Base-by-base conservation (phyloP, 495 filamentous ascomycete genomes). In the Tuber microsphaerosporum region DNA sequence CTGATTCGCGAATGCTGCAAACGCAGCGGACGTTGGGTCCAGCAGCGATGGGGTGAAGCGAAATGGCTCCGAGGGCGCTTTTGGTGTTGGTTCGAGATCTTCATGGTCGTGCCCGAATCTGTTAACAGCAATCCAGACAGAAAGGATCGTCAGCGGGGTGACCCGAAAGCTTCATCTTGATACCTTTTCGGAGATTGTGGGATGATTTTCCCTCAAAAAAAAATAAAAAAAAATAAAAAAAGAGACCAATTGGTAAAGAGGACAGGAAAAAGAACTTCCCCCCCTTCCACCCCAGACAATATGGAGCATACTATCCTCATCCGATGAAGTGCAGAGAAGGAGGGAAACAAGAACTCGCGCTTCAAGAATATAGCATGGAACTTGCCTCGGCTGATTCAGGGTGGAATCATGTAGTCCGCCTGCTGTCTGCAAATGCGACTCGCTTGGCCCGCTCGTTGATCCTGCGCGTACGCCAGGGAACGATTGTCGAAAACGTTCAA, bases 1-100 rank as follows among this genome's bases (percentile, higher is more conserved):
- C 73, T 97, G 93, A 80, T 90, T 92, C 75, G 90, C 90, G 77
- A 95, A 92, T 68, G 86, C 86, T 73, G 89, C 85, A 85, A 97
- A 97, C 7, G 89, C 88, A 79, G 94, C 93, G 6, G 93, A 90
- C 81, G 89, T 92, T 22, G 94, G 90, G 77, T 97, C 94, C 81
- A 98, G 87, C 45, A 94, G 87, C 31, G 94, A 94, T 16, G 94
- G 92, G 2, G 93, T 95, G 82, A 95, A 95, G 70, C 92, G 87
- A 87, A 94, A 92, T 74, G 87, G 87, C 75, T 97, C 93, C 75
- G 90, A 89, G 12, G 90, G 86, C 44, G 89, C 91, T 80, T 90
- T 89, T 7, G 93, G 92, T 1, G 92, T 94, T 8, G 91, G 90
- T 80, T 97, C 92, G 75, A 90, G 88, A 83, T 93, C 91, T 85